phyloP scores from a whole-genome alignment of 306 rosid species.

The peach (Prunus persica) region Prunus_persica_NCBIv2 NC_034015.1:20623501-20624000 shows the following conservation, averaged over 20 bases:
- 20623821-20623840: neutral
- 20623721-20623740: neutral
- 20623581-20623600: conserved; percentile 8
- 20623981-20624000: conserved; percentile 12
- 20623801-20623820: neutral
- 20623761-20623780: neutral
- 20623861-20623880: neutral
- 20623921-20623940: neutral
- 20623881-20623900: conserved; percentile 3
- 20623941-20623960: conserved; percentile 5
- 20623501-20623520: neutral
- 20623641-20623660: conserved; percentile 1
- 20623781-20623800: neutral
- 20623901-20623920: conserved; percentile 7
- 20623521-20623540: neutral
- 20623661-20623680: conserved; percentile 10
- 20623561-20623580: neutral
- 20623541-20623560: neutral
- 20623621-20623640: conserved; percentile 8
- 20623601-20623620: conserved; percentile 4
- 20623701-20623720: neutral
- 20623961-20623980: conserved; percentile 10
- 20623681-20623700: neutral
- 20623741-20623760: neutral
- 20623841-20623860: neutral